Conservation (phyloP, 352 stramenopile species). For the Plasmopara muralis region DNA sequence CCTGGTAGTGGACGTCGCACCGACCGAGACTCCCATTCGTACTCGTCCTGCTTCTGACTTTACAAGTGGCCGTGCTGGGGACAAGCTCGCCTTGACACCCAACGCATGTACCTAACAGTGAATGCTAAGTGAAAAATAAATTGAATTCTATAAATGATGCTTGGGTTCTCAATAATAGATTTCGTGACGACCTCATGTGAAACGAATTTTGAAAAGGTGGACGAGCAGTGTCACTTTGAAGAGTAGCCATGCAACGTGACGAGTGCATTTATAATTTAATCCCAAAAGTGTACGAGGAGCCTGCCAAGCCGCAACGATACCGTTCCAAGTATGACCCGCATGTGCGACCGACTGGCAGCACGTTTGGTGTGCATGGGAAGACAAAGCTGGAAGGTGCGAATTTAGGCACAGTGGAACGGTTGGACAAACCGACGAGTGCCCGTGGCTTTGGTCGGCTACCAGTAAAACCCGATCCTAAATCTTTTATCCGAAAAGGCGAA, state of each 20-base stretch:
- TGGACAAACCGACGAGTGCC: conserved; percentile 46
- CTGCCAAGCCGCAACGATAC: conserved; percentile 82
- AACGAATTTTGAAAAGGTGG: background rate
- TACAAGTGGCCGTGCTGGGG: conserved; percentile 2
- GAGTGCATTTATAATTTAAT: conserved; percentile 92
- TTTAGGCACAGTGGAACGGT: conserved; percentile 34
- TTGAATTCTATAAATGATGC: background rate
- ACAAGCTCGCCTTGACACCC: conserved; percentile 3
- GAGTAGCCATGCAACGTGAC: conserved; percentile 54
- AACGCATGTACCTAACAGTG: conserved; percentile 14
- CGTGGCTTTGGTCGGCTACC: conserved; percentile 56
- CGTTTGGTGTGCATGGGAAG: conserved; percentile 76
- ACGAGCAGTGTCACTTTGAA: too few relatives aligned
- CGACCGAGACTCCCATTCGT: conserved; percentile 4
- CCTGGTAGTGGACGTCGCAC: conserved; percentile 13
- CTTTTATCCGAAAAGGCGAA: conserved; percentile 67
- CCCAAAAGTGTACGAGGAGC: conserved; percentile 51
- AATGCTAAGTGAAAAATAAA: too few relatives aligned
- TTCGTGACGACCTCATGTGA: conserved; percentile 12
- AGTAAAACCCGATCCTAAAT: conserved; percentile 59
- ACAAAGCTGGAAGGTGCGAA: conserved; percentile 66
- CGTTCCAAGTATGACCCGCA: conserved; percentile 84
- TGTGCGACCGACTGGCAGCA: conserved; percentile 76
- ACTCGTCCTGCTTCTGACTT: conserved; percentile 9
- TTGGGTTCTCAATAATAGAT: background rate